Conservation (phyloP, 805 yeast genomes). For the Dipodascopsis uninucleata region DNA sequence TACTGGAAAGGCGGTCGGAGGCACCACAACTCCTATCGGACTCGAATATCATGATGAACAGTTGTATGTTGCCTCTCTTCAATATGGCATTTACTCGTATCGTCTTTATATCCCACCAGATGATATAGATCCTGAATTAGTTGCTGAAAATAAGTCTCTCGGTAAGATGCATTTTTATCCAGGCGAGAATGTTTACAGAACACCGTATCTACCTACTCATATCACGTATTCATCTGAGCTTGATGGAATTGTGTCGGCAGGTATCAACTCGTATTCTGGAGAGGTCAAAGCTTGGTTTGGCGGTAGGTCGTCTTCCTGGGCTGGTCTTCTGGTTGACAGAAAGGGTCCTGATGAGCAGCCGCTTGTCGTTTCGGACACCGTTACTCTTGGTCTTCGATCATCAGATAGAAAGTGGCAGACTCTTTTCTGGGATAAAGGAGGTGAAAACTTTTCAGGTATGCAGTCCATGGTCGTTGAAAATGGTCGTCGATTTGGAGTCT, state of each 20-base stretch:
- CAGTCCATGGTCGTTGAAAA: slow-evolving; percentile 21
- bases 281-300: slow-evolving; percentile 24
- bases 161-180: slow-evolving; percentile 27
- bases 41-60: slow-evolving; percentile 19
- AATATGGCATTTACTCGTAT: slow-evolving; percentile 23
- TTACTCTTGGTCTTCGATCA: slow-evolving; percentile 12
- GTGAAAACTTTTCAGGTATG: slow-evolving; percentile 20
- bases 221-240: slow-evolving; percentile 24
- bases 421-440: slow-evolving; percentile 22
- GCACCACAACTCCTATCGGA: slow-evolving; percentile 24
- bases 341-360: slow-evolving; percentile 13
- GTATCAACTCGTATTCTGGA: slow-evolving; percentile 11
- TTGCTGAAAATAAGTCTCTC: slow-evolving; percentile 19
- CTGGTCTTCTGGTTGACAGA: slow-evolving; percentile 22
- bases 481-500: slow-evolving; percentile 26
- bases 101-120: slow-evolving; percentile 22
- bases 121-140: slow-evolving; percentile 16
- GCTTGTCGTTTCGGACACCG: slow-evolving; percentile 23
- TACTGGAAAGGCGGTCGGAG: slow-evolving; percentile 23
- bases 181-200: slow-evolving; percentile 23
- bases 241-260: slow-evolving; percentile 20
- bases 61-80: slow-evolving; percentile 19
- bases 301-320: slow-evolving; percentile 20
- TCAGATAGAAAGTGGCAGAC: slow-evolving; percentile 25
- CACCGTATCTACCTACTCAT: slow-evolving; percentile 24